Evolutionary conservation across 345 rosid species (phyloP).

Genomic region (Syzygium grande): DNA sequence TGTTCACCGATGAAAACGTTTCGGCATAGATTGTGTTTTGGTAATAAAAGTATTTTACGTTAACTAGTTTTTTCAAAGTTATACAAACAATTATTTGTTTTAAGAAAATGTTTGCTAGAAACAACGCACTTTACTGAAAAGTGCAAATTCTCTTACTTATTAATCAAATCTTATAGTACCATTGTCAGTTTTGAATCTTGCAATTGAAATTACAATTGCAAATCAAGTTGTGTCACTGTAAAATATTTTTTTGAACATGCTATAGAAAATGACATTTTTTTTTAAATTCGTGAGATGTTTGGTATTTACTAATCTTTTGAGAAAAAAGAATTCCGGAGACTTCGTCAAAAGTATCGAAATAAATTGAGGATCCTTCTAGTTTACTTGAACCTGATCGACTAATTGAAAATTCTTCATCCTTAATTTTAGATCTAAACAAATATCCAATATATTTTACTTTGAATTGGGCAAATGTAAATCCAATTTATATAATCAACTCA

Average conservation of each 20-base stretch:
- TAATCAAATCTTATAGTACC: neutral
- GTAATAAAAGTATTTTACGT: neutral
- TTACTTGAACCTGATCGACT: neutral
- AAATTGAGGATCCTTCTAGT: neutral
- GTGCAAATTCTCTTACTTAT: neutral
- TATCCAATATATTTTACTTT: neutral
- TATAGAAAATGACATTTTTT: neutral
- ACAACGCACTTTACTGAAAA: neutral
- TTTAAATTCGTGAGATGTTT: neutral
- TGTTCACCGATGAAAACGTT: neutral
- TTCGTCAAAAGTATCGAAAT: neutral
- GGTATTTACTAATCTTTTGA: neutral
- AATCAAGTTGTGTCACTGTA: neutral
- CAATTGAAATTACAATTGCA: neutral
- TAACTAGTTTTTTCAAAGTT: neutral
- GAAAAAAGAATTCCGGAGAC: neutral
- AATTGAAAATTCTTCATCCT: too few relatives aligned
- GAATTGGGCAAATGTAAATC: neutral
- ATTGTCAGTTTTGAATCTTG: neutral
- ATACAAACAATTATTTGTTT: accelerated
- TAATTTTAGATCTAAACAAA: neutral
- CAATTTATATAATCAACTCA: too few relatives aligned
- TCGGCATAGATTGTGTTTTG: accelerated
- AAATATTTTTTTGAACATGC: neutral
- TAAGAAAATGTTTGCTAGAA: too few relatives aligned